Base-by-base conservation (phyloP, 306 rosid species). In the Lathyrus tuberosus region DNA sequence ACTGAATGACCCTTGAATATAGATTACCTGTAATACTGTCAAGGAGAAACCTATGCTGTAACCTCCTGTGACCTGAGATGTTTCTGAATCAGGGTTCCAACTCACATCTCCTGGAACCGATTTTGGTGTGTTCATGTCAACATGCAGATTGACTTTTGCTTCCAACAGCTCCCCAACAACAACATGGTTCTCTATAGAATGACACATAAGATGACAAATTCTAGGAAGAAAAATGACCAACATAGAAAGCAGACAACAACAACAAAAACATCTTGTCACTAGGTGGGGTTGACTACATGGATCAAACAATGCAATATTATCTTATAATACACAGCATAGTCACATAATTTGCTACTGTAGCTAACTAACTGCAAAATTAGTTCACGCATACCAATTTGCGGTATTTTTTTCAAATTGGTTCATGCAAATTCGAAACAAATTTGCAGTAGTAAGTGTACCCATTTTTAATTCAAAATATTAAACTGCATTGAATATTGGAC, bases 11-110 rank as follows among this genome's bases (percentile, higher is more conserved):
- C 33, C 54, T 44, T 40, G 48, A 53, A 65, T 51, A 52, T 53
- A 47, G 59, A 20, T 48, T 81, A 94, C 99, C 97, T 95, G 99
- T 76, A 95, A 84, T 72, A 91, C 99, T 48, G 99, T 87, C 80
- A 95, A 83, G 81, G 99, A 86, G 80, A 95, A 95, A 58, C 97
- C 92, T 69, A 95, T 80, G 63, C 84, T 95, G 83, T 95, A 95
- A 76, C 99, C 99, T 82, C 99, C 99, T 20, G 95, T 89, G 59
- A 76, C 91, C 83, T 91, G 99, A 76, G 96, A 86, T 62, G 84
- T 81, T 84, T 91, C 99, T 70, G 96, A 86, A 72, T 95, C 99
- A 10, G 86, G 84, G 76, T 89, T 94, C 92, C 86, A 81, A 42
- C 72, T 92, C 71, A 69, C 71, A 71, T 91, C 99, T 22, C 76